Percentiles rank a stretch among this genome's conserved stretches.
These are phyloP conservation scores for Setaria viridis DNA, from an alignment of 202 grass and related monocot species.

Conservation along the genomic window DNA sequence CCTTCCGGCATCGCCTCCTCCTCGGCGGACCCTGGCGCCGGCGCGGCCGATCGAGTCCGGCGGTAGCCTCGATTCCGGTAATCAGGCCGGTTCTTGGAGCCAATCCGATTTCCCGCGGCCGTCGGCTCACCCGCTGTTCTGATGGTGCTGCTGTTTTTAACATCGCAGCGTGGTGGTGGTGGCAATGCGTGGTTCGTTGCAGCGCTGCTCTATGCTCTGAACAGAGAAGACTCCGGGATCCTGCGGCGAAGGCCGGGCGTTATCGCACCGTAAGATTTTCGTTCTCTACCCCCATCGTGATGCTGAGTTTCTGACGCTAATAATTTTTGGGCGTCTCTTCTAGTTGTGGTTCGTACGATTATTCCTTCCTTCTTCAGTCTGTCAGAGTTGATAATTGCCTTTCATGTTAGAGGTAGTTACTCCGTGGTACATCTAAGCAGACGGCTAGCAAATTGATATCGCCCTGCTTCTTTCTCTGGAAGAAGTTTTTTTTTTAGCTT, in stretches of 20 bases:
- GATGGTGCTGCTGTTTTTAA: neutral
- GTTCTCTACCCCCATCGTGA: neutral
- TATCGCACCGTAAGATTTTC: neutral
- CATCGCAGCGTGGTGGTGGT: too few relatives aligned
- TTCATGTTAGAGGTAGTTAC: neutral
- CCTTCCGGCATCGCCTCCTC: neutral
- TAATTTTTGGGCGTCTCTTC: neutral
- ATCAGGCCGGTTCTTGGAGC: neutral
- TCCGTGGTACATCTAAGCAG: too few relatives aligned
- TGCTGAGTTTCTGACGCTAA: neutral
- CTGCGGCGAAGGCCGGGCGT: neutral
- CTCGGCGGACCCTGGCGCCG: neutral
- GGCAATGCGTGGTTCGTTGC: conserved; percentile 13
- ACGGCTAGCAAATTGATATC: too few relatives aligned
- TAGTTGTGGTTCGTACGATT: neutral
- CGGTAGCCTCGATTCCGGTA: neutral
- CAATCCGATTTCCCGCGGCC: neutral
- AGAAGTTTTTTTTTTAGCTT: neutral
- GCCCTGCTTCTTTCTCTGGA: too few relatives aligned
- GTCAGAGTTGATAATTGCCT: neutral
- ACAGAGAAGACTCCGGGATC: neutral
- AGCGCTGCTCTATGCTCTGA: neutral
- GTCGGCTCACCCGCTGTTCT: neutral
- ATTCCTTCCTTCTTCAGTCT: neutral
- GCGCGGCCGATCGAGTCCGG: neutral